Evolutionary conservation across 768 basidiomycete genomes (phyloP).

Genomic region (Suillus alpinus): DNA sequence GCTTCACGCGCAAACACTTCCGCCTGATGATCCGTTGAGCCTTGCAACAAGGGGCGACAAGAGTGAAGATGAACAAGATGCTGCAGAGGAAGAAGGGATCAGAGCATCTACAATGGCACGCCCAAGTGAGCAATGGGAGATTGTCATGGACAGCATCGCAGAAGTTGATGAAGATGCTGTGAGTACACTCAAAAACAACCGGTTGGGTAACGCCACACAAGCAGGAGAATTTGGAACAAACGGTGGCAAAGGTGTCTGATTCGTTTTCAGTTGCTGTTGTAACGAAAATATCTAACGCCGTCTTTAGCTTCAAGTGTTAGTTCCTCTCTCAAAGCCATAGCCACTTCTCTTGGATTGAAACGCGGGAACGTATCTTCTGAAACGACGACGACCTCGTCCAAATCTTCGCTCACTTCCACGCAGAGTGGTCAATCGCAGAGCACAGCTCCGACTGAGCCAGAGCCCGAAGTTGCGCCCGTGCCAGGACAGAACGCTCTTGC

Average conservation of each 20-base stretch:
- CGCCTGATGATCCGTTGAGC: constrained; percentile 52
- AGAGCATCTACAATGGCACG: constrained; percentile 37
- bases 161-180: constrained; percentile 54
- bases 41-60: constrained; percentile 53
- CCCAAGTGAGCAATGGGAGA: constrained; percentile 81
- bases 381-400: constrained; percentile 20
- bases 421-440: constrained; percentile 29
- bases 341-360: constrained; percentile 73
- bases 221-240: constrained; percentile 74
- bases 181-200: constrained; percentile 32
- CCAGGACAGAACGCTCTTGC: constrained; percentile 59
- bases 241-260: constrained; percentile 56
- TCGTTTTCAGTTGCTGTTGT: not conserved
- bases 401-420: constrained; percentile 19
- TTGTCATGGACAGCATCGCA: constrained; percentile 80
- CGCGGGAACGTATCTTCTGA: constrained; percentile 30
- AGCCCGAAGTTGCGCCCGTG: constrained; percentile 41
- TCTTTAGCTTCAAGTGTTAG: constrained; percentile 54
- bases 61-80: constrained; percentile 31
- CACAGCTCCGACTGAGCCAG: constrained; percentile 13
- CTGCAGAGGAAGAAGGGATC: constrained; percentile 16
- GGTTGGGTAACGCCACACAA: constrained; percentile 39
- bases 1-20: constrained; percentile 63
- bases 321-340: constrained; percentile 75
- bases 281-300: constrained; percentile 4